Evolutionary conservation across 768 basidiomycete species (phyloP).

Genomic region (Termitomyces bulborhizus): DNA sequence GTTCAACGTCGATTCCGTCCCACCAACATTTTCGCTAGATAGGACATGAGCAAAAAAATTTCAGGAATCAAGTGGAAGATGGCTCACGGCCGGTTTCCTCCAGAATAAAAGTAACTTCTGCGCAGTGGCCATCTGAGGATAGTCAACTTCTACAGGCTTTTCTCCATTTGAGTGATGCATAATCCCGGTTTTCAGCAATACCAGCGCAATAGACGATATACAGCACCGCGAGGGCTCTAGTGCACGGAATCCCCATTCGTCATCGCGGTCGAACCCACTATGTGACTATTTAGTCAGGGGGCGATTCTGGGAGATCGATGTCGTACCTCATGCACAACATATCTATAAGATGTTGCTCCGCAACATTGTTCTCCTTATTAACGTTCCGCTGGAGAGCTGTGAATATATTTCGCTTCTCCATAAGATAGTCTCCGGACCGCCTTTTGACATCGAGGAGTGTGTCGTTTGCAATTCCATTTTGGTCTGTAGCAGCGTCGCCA

Average conservation of each 20-base stretch:
- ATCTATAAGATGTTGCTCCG: conserved; percentile 98
- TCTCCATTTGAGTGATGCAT: conserved; percentile 65
- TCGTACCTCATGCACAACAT: conserved; percentile 98
- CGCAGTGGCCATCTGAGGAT: conserved; percentile 92
- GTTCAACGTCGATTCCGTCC: conserved; percentile 91
- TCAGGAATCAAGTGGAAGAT: neutral
- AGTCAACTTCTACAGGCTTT: conserved; percentile 77
- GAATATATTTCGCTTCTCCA: conserved; percentile 90
- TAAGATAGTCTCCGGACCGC: conserved; percentile 75
- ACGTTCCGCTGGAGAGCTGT: conserved; percentile 98
- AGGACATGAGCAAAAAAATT: conserved; percentile 2
- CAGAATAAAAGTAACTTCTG: conserved; percentile 97
- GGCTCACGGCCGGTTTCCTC: conserved; percentile 95
- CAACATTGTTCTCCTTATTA: conserved; percentile 98
- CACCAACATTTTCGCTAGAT: conserved; percentile 97
- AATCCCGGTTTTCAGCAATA: conserved; percentile 96
- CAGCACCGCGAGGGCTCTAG: conserved; percentile 95
- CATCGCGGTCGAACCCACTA: conserved; percentile 96
- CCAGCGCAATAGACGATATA: conserved; percentile 97
- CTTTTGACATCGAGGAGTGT: conserved; percentile 41
- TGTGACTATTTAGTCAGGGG: conserved; percentile 4
- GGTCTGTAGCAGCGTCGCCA: conserved; percentile 58
- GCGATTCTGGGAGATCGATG: neutral
- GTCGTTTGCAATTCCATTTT: conserved; percentile 74
- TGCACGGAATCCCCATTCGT: conserved; percentile 96